Base-by-base conservation (phyloP, 2,329 filamentous ascomycete genomes). In the Scolecobasidium constrictum region DNA sequence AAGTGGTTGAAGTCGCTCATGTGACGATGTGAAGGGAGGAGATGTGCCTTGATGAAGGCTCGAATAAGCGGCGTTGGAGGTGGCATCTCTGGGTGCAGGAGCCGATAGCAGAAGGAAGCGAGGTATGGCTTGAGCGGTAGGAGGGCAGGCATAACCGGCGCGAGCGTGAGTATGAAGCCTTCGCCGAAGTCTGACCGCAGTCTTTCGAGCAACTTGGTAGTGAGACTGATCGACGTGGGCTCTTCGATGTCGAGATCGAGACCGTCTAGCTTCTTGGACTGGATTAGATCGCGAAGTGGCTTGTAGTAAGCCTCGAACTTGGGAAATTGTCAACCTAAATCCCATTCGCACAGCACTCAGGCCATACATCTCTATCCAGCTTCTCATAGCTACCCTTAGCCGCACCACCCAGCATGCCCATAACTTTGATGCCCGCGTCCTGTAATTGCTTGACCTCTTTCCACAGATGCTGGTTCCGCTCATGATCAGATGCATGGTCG, bases 331-430 rank as follows among this genome's bases (percentile, higher is more conserved):
- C 11, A 16, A 11, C 19, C 20, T n/a, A n/a, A 7, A 22, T 19
- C 9, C 3, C 33, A 31, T 16, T 40, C 4, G 19, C 37, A 23
- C 37, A 12, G 37, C 9, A 18, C 9, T 18, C 17, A 9, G 16
- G 12, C 17, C 17, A 19, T 16, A 51, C 47, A 53, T 81, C 75
- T 3, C 79, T 71, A 44, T 64, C 61, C 15, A 80, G 65, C 43
- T 75, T 69, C 38, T 69, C 64, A 56, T 75, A 94, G 11, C 78
- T 82, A 9, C 87, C 88, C 46, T 73, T 72, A 0, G 86, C 86
- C 2, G 87, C 86, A 13, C 88, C 88, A 31, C 88, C 88, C 2
- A 94, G 69, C 84, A 95, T 92, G 43, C 77, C 85, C 57, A 94
- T 71, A 11, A 94, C 77, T 53, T 82, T 86, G 48, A 94, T 71